These are phyloP conservation scores for Pythium apleroticum DNA, from an alignment of 352 stramenopile genomes.

Conservation along the genomic window DNA sequence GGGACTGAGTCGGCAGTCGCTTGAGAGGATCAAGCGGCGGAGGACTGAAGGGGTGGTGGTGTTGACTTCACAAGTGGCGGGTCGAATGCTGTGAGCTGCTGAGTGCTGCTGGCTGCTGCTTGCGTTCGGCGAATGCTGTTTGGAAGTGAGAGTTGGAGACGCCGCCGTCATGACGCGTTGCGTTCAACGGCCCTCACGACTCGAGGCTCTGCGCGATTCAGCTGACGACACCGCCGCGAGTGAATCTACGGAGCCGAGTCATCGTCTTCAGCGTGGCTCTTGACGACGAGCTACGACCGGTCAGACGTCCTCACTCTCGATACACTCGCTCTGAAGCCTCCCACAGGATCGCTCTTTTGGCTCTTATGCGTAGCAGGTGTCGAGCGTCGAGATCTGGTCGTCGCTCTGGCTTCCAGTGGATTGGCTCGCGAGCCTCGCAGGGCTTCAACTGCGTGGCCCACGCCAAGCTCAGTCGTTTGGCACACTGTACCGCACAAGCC, in stretches of 20 bases:
- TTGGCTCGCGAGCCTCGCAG: constrained; percentile 1
- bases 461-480: neutral
- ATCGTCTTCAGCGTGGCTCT: neutral
- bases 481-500: neutral
- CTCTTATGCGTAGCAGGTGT: neutral
- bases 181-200: neutral
- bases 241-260: neutral
- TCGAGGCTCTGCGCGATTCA: neutral
- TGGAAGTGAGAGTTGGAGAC: constrained; percentile 20
- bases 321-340: too few relatives aligned
- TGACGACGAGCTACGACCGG: neutral
- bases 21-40: neutral
- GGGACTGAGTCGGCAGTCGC: neutral
- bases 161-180: neutral
- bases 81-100: neutral
- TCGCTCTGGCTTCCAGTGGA: neutral
- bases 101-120: constrained; percentile 14
- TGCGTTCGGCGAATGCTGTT: constrained; percentile 22
- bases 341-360: too few relatives aligned
- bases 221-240: neutral
- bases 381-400: neutral
- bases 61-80: constrained; percentile 21
- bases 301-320: neutral
- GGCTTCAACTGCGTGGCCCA: neutral
- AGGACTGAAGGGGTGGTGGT: neutral